Base-by-base conservation (phyloP, 805 yeast genomes). In the Saccharomycopsis sp. region DNA sequence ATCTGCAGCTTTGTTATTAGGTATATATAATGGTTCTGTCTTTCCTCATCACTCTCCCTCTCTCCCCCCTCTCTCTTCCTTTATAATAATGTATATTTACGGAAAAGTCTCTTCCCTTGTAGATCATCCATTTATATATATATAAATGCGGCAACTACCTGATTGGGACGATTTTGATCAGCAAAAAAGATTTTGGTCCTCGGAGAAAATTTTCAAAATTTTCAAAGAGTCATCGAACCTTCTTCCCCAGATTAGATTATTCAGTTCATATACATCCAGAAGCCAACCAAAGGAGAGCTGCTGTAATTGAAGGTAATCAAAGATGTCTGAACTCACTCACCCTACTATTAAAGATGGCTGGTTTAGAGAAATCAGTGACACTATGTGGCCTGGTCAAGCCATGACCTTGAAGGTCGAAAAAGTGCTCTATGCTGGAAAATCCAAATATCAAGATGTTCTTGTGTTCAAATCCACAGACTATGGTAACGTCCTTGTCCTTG, bases 371-470 rank as follows among this genome's bases (percentile, higher is more conserved):
- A 79, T 88, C 72, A 88, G 96, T 65, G 89, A 92, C 73, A 89
- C 96, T 70, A 87, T 90, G 89, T 93, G 97, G 96, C 98, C 99
- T 34, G 99, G 99, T 64, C 97, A 92, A 80, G 98, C 97, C 66
- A 86, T 94, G 94, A 82, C 91, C 56, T 79, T 93, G 66, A 82
- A 85, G 64, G 98, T 93, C 59, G 90, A 93, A 65, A 84, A 91
- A 73, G 82, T 93, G 56, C 79, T 93, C 64, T 91, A 88, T 75
- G 87, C 82, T 62, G 96, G 87, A 72, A 81, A 86, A 73, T 89
- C 97, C 61, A 81, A 85, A 73, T 93, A 87, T 74, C 99, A 93
- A 78, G 98, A 93, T 69, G 92, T 93, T 19, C 78, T 93, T 59
- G 94, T 94, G 56, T 94, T 93, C 78, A 89, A 92, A 75, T 87